phyloP scores from a whole-genome alignment of 2,329 filamentous ascomycete species.

The Chaetomium strumarium region DNA sequence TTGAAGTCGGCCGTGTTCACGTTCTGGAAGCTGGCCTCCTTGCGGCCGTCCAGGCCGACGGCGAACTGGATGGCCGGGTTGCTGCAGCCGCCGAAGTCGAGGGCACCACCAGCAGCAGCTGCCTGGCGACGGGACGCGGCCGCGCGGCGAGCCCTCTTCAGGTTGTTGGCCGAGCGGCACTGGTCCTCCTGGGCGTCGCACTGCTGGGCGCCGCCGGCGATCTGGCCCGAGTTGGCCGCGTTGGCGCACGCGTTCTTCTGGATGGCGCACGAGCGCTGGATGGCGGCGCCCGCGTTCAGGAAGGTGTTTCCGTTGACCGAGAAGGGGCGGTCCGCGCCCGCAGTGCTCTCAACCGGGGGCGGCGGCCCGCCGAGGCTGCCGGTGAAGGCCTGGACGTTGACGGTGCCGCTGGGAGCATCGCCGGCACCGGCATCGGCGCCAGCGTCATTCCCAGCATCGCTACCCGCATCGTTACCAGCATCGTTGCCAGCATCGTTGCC shows the following conservation, averaged over 20 bases:
- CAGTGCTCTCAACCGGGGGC: constrained; percentile 36
- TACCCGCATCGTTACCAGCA: neutral
- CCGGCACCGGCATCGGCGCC: constrained; percentile 20
- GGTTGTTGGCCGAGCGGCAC: constrained; percentile 30
- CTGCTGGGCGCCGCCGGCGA: constrained; percentile 34
- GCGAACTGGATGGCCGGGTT: constrained; percentile 46
- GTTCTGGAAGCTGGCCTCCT: constrained; percentile 37
- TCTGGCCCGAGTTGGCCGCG: constrained; percentile 40
- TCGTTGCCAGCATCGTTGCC: too few relatives aligned
- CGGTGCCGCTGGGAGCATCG: constrained; percentile 16
- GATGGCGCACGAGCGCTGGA: constrained; percentile 44
- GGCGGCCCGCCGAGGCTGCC: constrained; percentile 38
- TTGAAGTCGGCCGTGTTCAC: constrained; percentile 40
- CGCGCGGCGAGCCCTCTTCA: constrained; percentile 13
- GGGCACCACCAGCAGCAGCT: too few relatives aligned
- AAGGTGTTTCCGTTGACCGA: constrained; percentile 52
- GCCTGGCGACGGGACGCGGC: constrained; percentile 24
- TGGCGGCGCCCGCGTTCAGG: constrained; percentile 39
- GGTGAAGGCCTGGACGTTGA: constrained; percentile 42
- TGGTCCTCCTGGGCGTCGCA: constrained; percentile 38
- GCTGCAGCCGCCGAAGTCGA: constrained; percentile 42
- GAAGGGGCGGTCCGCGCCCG: constrained; percentile 37
- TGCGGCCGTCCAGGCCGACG: constrained; percentile 41
- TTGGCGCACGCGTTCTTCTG: constrained; percentile 47
- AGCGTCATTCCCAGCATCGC: constrained; percentile 1